Conservation (phyloP, 495 filamentous ascomycete species). For the Aspergillus funiculosus region DNA sequence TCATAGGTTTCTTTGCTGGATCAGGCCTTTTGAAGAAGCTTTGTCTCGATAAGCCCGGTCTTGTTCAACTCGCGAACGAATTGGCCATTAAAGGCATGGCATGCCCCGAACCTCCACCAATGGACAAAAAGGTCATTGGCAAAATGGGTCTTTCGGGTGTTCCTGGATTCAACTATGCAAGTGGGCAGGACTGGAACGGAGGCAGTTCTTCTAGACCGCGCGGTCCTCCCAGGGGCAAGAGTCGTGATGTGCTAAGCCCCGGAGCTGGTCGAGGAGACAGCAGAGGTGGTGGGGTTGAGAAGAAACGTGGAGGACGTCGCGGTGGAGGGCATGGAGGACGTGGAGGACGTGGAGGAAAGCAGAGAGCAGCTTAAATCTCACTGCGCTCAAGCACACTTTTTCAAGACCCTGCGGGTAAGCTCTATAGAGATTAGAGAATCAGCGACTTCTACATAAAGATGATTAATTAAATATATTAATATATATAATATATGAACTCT, state of each 20-base stretch:
- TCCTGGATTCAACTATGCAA: constrained; percentile 39
- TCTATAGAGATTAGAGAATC: too few relatives aligned
- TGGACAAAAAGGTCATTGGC: constrained; percentile 43
- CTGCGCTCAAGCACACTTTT: too few relatives aligned
- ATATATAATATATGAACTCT: too few relatives aligned
- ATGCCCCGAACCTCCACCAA: constrained; percentile 41
- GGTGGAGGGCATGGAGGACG: constrained; percentile 22
- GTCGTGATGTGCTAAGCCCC: constrained; percentile 29
- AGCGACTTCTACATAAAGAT: too few relatives aligned
- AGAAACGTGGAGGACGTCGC: constrained; percentile 20
- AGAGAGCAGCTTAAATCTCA: too few relatives aligned
- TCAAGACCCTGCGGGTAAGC: too few relatives aligned
- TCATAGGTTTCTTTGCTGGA: constrained; percentile 46
- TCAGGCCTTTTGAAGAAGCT: constrained; percentile 35
- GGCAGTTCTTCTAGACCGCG: constrained; percentile 11
- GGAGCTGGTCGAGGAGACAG: constrained; percentile 26
- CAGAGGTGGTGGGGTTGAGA: constrained; percentile 22
- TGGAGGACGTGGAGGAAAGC: constrained; percentile 1
- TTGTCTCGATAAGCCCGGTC: constrained; percentile 33
- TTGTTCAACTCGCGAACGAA: constrained; percentile 42
- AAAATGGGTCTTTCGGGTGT: constrained; percentile 49
- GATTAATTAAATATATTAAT: too few relatives aligned
- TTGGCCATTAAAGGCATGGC: constrained; percentile 41
- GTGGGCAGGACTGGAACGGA: constrained; percentile 16
- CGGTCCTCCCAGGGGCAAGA: constrained; percentile 18